Evolutionary conservation across 768 basidiomycete species (phyloP).

Genomic region (Leccinum incarnatum): DNA sequence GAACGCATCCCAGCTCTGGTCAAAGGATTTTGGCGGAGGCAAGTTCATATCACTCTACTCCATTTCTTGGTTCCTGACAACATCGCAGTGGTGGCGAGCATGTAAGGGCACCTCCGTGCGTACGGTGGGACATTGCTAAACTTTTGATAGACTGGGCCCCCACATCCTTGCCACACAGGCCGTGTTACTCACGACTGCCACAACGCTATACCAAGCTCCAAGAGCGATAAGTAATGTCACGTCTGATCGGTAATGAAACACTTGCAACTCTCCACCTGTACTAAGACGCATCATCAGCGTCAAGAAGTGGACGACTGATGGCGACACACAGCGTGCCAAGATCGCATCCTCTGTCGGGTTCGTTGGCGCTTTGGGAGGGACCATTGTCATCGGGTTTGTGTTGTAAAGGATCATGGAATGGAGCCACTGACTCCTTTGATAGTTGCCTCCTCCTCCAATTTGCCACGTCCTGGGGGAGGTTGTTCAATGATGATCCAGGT

Average conservation of each 20-base stretch:
- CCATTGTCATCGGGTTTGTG: conserved; percentile 11
- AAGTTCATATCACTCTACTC: conserved; percentile 1
- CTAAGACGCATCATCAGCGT: conserved; percentile 14
- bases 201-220: conserved; percentile 24
- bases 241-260: conserved; percentile 24
- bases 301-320: conserved; percentile 22
- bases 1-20: conserved; percentile 29
- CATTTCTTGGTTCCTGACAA: conserved; percentile 3
- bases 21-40: conserved; percentile 29
- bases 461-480: conserved; percentile 48
- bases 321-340: conserved; percentile 17
- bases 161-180: conserved; percentile 27
- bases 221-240: conserved; percentile 20
- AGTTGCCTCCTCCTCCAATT: conserved; percentile 45
- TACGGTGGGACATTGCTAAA: conserved; percentile 5
- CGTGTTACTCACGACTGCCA: conserved; percentile 22
- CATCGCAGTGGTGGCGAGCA: conserved; percentile 19
- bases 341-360: conserved; percentile 19
- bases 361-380: conserved; percentile 13
- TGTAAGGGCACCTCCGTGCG: conserved; percentile 14
- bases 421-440: background rate
- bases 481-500: conserved; percentile 59
- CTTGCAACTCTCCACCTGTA: background rate
- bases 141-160: conserved; percentile 17
- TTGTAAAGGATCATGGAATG: background rate